Evolutionary conservation across 2,329 filamentous ascomycete species (phyloP).

Genomic region (Neofusicoccum umdonicola): DNA sequence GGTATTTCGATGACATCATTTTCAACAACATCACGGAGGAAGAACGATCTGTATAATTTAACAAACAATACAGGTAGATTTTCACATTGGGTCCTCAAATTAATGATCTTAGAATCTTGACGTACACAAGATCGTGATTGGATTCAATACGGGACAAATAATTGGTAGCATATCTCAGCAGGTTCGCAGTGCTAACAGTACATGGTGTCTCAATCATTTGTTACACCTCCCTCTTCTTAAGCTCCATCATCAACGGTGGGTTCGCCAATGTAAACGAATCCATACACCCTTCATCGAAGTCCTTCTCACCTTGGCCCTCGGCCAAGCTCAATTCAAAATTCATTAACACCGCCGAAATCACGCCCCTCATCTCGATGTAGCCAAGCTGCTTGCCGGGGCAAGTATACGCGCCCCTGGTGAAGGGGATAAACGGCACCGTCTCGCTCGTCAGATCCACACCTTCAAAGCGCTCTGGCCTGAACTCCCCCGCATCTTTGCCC

Average conservation of each 20-base stretch:
- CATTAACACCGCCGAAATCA: constrained; percentile 22
- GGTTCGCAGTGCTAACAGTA: too few species aligned
- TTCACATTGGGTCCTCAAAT: too few species aligned
- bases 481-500: constrained; percentile 27
- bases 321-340: constrained; percentile 25
- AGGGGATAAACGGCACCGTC: neutral
- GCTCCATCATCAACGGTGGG: constrained; percentile 28
- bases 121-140: too few species aligned
- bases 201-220: too few species aligned
- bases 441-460: neutral
- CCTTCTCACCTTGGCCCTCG: constrained; percentile 22
- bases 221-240: constrained; percentile 19
- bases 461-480: constrained; percentile 10
- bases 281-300: constrained; percentile 18
- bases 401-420: neutral
- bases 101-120: too few species aligned
- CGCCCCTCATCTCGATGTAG: constrained; percentile 22
- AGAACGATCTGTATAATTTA: too few species aligned
- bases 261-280: constrained; percentile 24
- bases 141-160: too few species aligned
- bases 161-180: too few species aligned
- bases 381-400: constrained; percentile 25
- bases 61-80: too few species aligned
- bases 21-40: too few species aligned
- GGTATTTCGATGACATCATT: too few species aligned